A percentile compares a stretch with the other conserved stretches of the same genome.
Conservation (phyloP, 805 yeast species). For the Dipodascus geniculatus region DNA sequence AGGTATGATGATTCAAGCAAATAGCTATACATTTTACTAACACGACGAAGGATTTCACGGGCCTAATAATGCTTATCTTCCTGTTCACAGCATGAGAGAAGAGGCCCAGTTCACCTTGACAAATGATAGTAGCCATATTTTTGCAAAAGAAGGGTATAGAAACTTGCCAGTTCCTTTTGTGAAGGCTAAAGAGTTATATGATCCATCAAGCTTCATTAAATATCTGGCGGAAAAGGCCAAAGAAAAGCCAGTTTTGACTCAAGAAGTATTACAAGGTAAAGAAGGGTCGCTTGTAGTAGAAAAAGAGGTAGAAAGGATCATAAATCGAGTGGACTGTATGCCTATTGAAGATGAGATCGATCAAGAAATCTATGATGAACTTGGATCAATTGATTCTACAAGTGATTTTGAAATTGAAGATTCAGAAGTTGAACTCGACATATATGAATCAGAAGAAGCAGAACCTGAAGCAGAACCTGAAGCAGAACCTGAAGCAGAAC, state of each 20-base stretch:
- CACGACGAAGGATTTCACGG: neutral
- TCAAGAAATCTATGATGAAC: neutral
- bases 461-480: neutral
- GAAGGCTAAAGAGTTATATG: neutral
- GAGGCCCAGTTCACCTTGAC: neutral
- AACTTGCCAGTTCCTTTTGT: neutral
- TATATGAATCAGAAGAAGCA: neutral
- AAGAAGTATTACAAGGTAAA: too few relatives aligned
- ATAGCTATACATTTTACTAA: neutral
- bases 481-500: too few relatives aligned
- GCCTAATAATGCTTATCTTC: neutral
- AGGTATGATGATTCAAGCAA: neutral
- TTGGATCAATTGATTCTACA: neutral
- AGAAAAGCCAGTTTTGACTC: too few relatives aligned
- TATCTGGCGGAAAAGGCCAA: neutral
- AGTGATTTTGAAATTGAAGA: neutral
- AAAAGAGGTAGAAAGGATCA: neutral
- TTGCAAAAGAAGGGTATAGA: neutral
- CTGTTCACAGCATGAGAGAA: neutral
- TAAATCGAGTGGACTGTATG: neutral
- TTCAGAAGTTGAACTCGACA: neutral
- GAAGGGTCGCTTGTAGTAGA: too few relatives aligned
- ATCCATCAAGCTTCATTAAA: neutral
- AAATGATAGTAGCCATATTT: neutral
- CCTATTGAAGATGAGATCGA: neutral